Evolutionary conservation across 345 rosid species (phyloP).

Genomic region (Gossypium ekmanianum): DNA sequence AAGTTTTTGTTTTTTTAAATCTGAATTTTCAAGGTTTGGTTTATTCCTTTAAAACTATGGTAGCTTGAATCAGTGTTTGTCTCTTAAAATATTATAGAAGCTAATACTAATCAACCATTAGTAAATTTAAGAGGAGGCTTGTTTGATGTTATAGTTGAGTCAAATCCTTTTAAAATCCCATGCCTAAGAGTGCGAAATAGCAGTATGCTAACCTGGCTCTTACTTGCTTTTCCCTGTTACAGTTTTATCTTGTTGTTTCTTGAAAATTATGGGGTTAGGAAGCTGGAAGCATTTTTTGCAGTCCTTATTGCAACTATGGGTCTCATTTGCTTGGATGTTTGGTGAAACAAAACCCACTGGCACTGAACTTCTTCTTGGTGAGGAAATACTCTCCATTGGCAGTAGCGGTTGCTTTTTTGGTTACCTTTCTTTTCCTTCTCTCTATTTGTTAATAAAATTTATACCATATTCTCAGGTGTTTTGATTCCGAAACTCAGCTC

Average conservation of each 20-base stretch:
- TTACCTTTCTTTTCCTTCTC: no score
- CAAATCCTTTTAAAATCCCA: no score
- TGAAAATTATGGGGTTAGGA: conserved; percentile 92
- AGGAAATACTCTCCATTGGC: conserved; percentile 1
- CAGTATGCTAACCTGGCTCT: no score
- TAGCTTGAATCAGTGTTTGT: not conserved
- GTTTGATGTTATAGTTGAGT: no score
- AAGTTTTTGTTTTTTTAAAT: not conserved
- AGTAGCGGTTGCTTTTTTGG: no score
- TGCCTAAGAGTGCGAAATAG: no score
- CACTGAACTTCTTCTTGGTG: conserved; percentile 75
- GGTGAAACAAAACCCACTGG: conserved; percentile 82
- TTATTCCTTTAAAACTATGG: not conserved
- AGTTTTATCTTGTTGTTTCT: conserved; percentile 39
- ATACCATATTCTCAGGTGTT: conserved; percentile 46
- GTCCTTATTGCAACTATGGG: conserved; percentile 78
- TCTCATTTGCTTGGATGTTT: conserved; percentile 96
- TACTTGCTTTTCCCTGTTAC: no score
- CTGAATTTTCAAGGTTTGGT: not conserved
- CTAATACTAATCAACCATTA: not conserved
- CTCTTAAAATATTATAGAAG: not conserved
- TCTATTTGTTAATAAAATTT: not conserved
- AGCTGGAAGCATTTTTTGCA: conserved; percentile 86
- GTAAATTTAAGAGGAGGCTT: not conserved
- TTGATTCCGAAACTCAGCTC: conserved; percentile 80